Percentiles rank a stretch among this genome's conserved stretches.
Evolutionary conservation across 176 grass and related monocot species (phyloP).

Genomic region (Avena sativa): DNA sequence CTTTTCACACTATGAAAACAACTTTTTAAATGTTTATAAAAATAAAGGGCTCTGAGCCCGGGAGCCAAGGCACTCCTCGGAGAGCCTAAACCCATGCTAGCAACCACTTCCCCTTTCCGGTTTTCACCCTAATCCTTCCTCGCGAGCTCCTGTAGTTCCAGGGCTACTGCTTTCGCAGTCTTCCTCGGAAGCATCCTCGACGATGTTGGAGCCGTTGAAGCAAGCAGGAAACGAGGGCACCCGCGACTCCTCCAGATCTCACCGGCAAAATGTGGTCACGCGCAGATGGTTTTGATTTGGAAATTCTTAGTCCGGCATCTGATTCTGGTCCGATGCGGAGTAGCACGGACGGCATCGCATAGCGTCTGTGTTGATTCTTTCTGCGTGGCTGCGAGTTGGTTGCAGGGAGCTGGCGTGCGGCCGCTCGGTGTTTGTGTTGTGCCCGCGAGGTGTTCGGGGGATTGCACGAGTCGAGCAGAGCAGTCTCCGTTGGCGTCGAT

Average conservation of each 20-base stretch:
- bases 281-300: neutral
- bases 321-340: neutral
- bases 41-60: no score
- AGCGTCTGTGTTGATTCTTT: neutral
- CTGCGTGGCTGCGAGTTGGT: neutral
- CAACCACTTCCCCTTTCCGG: no score
- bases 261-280: neutral
- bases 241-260: neutral
- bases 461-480: neutral
- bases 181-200: neutral
- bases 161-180: neutral
- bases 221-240: conserved; percentile 1
- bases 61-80: no score
- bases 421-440: neutral
- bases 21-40: no score
- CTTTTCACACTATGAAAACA: no score
- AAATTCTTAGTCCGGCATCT: neutral
- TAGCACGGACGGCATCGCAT: neutral
- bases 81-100: no score
- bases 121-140: neutral
- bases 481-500: neutral
- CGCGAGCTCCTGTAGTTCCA: neutral
- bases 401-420: neutral
- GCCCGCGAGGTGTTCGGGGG: conserved; percentile 33
- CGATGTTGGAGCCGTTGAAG: neutral